Evolutionary conservation across 78 protist genomes (phyloP).

Genomic region (Pigoraptor vietnamica): DNA sequence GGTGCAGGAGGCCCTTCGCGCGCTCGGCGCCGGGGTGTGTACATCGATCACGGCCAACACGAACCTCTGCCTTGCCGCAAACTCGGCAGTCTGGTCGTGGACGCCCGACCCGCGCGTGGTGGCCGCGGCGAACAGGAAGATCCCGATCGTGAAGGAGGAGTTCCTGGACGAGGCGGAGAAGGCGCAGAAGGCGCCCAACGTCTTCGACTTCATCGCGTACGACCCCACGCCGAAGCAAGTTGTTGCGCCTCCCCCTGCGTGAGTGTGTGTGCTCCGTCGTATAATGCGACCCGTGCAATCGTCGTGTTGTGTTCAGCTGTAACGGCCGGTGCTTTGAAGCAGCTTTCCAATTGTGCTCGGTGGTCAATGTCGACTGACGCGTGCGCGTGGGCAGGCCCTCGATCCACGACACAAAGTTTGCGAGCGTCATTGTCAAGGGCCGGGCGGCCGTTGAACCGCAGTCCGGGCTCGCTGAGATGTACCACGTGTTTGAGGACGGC

Average conservation of each 20-base stretch:
- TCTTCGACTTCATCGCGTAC: background rate
- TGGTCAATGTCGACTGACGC: too few relatives aligned
- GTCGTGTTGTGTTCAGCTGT: background rate
- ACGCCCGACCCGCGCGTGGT: background rate
- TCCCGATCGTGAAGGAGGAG: background rate
- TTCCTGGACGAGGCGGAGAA: background rate
- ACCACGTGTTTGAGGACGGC: background rate
- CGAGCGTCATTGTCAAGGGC: background rate
- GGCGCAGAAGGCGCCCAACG: background rate
- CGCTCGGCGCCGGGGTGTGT: background rate
- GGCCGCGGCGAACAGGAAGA: background rate
- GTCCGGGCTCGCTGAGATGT: background rate
- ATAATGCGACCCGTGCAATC: background rate
- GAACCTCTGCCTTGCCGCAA: background rate
- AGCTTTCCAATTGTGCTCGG: too few relatives aligned
- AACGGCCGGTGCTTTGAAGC: background rate
- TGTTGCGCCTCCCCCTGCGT: too few relatives aligned
- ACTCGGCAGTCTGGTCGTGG: background rate
- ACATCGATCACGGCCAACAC: background rate
- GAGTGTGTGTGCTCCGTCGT: too few relatives aligned
- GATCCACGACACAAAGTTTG: background rate
- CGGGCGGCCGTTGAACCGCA: background rate
- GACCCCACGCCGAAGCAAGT: background rate
- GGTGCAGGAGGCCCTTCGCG: background rate
- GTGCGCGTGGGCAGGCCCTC: too few relatives aligned